Conservation (phyloP, 768 basidiomycete species). For the Boletus speciosus region DNA sequence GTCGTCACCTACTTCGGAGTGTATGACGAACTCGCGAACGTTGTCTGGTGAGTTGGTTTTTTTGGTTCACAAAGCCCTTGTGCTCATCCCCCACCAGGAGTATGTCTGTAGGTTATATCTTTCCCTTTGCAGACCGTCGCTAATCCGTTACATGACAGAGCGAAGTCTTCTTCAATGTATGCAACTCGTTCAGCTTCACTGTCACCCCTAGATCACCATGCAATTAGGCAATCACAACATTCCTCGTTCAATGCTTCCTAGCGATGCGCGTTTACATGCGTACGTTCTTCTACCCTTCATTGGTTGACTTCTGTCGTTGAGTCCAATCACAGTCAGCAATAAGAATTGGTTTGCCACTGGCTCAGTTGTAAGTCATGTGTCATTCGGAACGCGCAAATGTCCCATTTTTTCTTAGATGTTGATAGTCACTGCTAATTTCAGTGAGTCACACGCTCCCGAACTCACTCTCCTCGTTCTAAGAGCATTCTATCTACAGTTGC, state of each 20-base stretch:
- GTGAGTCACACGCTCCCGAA: constrained; percentile 4
- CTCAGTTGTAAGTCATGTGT: constrained; percentile 21
- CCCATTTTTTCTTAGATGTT: constrained; percentile 5
- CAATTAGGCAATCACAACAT: constrained; percentile 38
- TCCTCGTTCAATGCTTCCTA: constrained; percentile 55
- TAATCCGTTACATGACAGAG: constrained; percentile 33
- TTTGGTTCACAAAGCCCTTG: not conserved
- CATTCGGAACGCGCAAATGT: not conserved
- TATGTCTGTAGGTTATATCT: constrained; percentile 13
- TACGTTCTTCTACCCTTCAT: constrained; percentile 27
- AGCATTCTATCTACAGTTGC: constrained; percentile 17
- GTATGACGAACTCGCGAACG: constrained; percentile 20
- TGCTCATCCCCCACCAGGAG: constrained; percentile 19
- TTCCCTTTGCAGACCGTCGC: not conserved
- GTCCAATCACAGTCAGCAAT: constrained; percentile 43
- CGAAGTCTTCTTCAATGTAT: constrained; percentile 48
- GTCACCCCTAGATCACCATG: not conserved
- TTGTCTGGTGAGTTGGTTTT: constrained; percentile 40
- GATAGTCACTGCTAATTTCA: constrained; percentile 41
- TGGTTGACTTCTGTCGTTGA: not conserved
- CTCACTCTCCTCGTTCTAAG: not conserved
- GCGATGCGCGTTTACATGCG: constrained; percentile 46
- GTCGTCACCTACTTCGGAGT: constrained; percentile 41
- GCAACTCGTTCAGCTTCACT: not conserved
- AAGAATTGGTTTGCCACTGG: constrained; percentile 36